Evolutionary conservation across 2,329 filamentous ascomycete genomes (phyloP).

Genomic region (Cladosporium sp.): DNA sequence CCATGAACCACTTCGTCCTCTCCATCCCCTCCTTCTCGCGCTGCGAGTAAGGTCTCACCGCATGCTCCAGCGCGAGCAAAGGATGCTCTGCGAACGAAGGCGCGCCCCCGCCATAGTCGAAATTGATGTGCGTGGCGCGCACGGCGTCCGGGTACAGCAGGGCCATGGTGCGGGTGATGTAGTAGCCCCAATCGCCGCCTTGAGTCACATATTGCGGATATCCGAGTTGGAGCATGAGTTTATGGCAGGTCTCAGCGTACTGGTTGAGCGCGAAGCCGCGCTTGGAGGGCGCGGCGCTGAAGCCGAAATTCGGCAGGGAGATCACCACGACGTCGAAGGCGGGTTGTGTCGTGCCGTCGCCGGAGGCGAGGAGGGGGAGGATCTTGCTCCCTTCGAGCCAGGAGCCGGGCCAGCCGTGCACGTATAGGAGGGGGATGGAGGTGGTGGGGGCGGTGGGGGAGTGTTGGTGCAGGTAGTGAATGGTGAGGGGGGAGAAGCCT

Average conservation of each 20-base stretch:
- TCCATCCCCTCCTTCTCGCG: slow-evolving; percentile 47
- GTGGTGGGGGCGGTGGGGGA: slow-evolving; percentile 39
- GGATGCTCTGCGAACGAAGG: slow-evolving; percentile 50
- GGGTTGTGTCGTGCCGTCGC: slow-evolving; percentile 24
- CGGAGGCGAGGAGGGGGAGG: slow-evolving; percentile 29
- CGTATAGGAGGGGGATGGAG: slow-evolving; percentile 31
- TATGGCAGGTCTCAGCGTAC: slow-evolving; percentile 44
- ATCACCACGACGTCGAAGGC: slow-evolving; percentile 48
- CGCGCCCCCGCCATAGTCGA: slow-evolving; percentile 41
- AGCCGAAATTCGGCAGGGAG: slow-evolving; percentile 43
- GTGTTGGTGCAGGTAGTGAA: slow-evolving; percentile 51
- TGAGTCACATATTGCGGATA: slow-evolving; percentile 57
- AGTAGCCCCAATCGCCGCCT: slow-evolving; percentile 68
- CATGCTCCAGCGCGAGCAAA: slow-evolving; percentile 50
- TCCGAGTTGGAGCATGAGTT: slow-evolving; percentile 64
- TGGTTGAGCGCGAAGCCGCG: slow-evolving; percentile 20
- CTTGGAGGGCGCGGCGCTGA: slow-evolving; percentile 32
- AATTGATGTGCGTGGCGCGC: slow-evolving; percentile 60
- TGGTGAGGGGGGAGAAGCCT: slow-evolving; percentile 37
- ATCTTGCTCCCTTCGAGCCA: slow-evolving; percentile 36
- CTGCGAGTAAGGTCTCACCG: slow-evolving; percentile 46
- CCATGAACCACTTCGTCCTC: slow-evolving; percentile 51
- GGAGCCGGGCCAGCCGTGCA: slow-evolving; percentile 34
- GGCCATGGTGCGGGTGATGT: slow-evolving; percentile 59
- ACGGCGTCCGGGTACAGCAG: slow-evolving; percentile 51